Percentiles rank a stretch among this genome's conserved stretches.
These are phyloP conservation scores for Claviceps sorghi DNA, from an alignment of 2,329 filamentous ascomycete species.

Conservation along the genomic window DNA sequence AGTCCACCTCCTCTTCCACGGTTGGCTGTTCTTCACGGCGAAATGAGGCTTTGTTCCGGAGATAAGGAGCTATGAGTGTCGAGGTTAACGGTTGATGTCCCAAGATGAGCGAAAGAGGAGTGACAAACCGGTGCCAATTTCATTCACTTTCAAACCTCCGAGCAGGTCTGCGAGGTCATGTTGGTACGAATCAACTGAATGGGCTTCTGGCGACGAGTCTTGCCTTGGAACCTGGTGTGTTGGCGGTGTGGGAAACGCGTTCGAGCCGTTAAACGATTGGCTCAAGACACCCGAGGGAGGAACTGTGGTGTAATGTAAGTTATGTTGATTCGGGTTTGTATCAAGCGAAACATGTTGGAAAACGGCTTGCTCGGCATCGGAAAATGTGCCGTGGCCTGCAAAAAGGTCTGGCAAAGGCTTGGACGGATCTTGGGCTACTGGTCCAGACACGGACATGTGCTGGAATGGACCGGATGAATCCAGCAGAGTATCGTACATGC, in stretches of 20 bases:
- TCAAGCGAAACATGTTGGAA: slow-evolving; percentile 37
- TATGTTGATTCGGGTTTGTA: slow-evolving; percentile 27
- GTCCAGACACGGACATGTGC: slow-evolving; percentile 36
- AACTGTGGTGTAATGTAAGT: slow-evolving; percentile 39
- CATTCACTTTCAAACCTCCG: slow-evolving; percentile 75
- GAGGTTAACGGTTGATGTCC: neutral
- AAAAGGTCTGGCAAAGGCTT: slow-evolving; percentile 33
- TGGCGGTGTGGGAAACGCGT: slow-evolving; percentile 40
- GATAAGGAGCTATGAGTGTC: slow-evolving; percentile 55
- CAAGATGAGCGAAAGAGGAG: too few species aligned
- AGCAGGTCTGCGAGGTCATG: slow-evolving; percentile 66
- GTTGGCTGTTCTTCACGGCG: slow-evolving; percentile 44
- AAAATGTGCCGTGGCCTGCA: slow-evolving; percentile 33
- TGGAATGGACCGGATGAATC: slow-evolving; percentile 24
- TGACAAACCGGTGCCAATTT: slow-evolving; percentile 63
- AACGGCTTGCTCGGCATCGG: slow-evolving; percentile 25
- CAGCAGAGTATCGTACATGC: slow-evolving; percentile 20
- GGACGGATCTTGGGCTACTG: slow-evolving; percentile 22
- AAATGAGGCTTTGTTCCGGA: slow-evolving; percentile 47
- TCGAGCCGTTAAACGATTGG: slow-evolving; percentile 32
- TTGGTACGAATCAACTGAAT: slow-evolving; percentile 49
- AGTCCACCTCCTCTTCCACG: slow-evolving; percentile 58
- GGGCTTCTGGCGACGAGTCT: slow-evolving; percentile 31
- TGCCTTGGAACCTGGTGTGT: slow-evolving; percentile 17
- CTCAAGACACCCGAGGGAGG: slow-evolving; percentile 36